These are phyloP conservation scores for Mycena kentingensis DNA, from an alignment of 768 basidiomycete genomes.

Conservation along the genomic window DNA sequence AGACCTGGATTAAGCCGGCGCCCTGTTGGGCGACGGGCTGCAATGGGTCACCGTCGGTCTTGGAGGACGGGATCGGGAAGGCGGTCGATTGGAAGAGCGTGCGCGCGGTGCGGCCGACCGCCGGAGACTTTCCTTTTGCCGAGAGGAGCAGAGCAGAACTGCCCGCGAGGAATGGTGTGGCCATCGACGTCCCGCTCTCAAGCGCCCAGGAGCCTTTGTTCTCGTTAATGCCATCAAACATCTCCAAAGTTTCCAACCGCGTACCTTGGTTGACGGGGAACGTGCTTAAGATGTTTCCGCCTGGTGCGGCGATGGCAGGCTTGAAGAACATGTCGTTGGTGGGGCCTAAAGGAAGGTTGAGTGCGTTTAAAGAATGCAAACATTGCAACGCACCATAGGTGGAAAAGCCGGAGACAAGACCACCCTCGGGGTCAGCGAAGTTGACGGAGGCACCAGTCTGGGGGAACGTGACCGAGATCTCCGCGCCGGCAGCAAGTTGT, in stretches of 20 bases:
- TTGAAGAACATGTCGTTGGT: constrained; percentile 62
- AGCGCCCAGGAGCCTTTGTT: constrained; percentile 40
- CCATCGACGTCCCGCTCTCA: constrained; percentile 48
- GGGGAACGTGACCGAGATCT: constrained; percentile 49
- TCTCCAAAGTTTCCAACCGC: too few species aligned
- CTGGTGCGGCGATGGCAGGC: constrained; percentile 54
- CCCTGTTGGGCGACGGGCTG: constrained; percentile 58
- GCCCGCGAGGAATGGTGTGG: constrained; percentile 49
- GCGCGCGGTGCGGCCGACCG: constrained; percentile 31
- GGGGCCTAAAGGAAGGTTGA: constrained; percentile 65
- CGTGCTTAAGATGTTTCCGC: constrained; percentile 53
- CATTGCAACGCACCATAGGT: too few species aligned
- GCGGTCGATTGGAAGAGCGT: constrained; percentile 48
- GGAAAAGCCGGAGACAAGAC: constrained; percentile 57
- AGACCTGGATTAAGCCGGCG: constrained; percentile 58
- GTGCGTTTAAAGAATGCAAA: too few species aligned
- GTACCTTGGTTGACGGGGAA: constrained; percentile 44
- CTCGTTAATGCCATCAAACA: too few species aligned
- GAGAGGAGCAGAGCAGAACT: constrained; percentile 46
- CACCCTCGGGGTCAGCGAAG: constrained; percentile 53
- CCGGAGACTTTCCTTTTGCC: constrained; percentile 38
- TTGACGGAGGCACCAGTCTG: constrained; percentile 44
- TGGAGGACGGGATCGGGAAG: constrained; percentile 41
- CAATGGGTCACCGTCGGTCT: constrained; percentile 50
- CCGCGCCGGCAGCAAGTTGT: constrained; percentile 46